Conservation (phyloP, 176 grass and related monocot genomes). For the Typha latifolia region DNA sequence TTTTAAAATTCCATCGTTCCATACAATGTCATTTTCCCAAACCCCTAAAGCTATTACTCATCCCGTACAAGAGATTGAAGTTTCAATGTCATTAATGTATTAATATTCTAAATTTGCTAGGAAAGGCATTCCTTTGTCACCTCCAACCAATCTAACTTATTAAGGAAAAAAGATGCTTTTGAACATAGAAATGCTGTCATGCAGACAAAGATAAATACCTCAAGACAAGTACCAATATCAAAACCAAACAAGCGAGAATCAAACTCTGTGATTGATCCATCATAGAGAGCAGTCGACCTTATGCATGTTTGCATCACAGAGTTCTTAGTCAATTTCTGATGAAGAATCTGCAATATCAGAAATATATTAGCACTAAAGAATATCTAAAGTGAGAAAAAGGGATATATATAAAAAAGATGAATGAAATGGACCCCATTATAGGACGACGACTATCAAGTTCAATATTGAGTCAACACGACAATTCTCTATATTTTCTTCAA, state of each 20-base stretch:
- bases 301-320: conserved; percentile 27
- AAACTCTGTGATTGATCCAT: conserved; percentile 75
- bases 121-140: too few relatives aligned
- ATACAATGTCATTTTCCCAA: too few relatives aligned
- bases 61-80: too few relatives aligned
- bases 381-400: conserved; percentile 1
- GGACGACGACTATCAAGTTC: not conserved
- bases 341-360: conserved; percentile 42
- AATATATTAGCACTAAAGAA: not conserved
- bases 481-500: not conserved
- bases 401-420: conserved; percentile 1
- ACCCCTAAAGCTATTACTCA: too few relatives aligned
- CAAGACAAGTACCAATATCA: conserved; percentile 83
- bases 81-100: too few relatives aligned
- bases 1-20: too few relatives aligned
- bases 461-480: not conserved
- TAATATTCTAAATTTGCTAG: too few relatives aligned
- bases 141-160: too few relatives aligned
- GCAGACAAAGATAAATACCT: conserved; percentile 26
- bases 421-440: too few relatives aligned
- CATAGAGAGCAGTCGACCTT: conserved; percentile 48
- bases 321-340: conserved; percentile 68
- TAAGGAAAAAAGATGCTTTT: too few relatives aligned
- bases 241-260: conserved; percentile 73
- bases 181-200: too few relatives aligned